These are phyloP conservation scores for Diaporthe sp. DNA, from an alignment of 2,329 filamentous ascomycete species.

Conservation along the genomic window DNA sequence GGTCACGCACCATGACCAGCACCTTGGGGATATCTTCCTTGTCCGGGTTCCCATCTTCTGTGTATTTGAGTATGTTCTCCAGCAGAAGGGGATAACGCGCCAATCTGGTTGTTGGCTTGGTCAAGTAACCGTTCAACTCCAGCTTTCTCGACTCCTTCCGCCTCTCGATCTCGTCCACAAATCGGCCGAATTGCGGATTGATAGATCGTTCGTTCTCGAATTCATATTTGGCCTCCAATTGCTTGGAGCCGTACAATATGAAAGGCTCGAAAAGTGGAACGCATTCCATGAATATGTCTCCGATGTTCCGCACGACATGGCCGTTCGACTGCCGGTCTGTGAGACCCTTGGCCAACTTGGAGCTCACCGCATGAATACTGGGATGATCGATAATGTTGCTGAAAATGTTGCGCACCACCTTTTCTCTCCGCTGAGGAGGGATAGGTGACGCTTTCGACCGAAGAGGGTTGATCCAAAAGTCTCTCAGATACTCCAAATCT, in stretches of 20 bases:
- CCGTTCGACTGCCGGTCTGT: constrained; percentile 92
- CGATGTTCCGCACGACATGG: constrained; percentile 88
- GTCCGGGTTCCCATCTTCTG: constrained; percentile 88
- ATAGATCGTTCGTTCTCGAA: constrained; percentile 95
- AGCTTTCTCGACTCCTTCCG: constrained; percentile 97
- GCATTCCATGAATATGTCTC: constrained; percentile 94
- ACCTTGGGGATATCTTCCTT: constrained; percentile 94
- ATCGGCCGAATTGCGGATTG: constrained; percentile 87
- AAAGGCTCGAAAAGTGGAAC: constrained; percentile 95
- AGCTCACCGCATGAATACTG: constrained; percentile 90
- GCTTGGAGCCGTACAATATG: constrained; percentile 94
- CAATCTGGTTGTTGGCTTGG: constrained; percentile 95
- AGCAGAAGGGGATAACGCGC: constrained; percentile 93
- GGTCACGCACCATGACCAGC: constrained; percentile 85
- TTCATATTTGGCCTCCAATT: constrained; percentile 96
- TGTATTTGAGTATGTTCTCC: constrained; percentile 93
- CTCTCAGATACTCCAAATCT: constrained; percentile 94
- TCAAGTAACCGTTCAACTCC: constrained; percentile 96
- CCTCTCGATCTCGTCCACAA: constrained; percentile 96
- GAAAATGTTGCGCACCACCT: constrained; percentile 94
- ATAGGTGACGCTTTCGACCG: constrained; percentile 88
- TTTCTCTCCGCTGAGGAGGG: constrained; percentile 86
- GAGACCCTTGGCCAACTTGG: constrained; percentile 86
- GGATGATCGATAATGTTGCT: constrained; percentile 90
- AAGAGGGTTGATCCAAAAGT: constrained; percentile 98